Conservation (phyloP, 805 yeast species). For the Sugiyamaella chiloensis region DNA sequence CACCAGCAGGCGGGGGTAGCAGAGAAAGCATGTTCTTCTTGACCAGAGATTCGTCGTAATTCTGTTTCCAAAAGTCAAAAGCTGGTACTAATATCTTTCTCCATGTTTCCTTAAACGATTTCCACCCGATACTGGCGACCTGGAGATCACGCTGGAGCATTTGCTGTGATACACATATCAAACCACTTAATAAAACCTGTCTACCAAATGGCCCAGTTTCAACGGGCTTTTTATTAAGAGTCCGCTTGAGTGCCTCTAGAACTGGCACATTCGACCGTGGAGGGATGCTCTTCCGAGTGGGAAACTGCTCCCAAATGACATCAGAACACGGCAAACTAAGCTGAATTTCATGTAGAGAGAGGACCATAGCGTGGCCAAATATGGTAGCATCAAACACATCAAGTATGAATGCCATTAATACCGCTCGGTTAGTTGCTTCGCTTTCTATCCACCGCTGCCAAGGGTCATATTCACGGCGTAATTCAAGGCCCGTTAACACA, state of each 20-base stretch:
- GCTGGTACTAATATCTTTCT: conserved; percentile 66
- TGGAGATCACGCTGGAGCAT: conserved; percentile 71
- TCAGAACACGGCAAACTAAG: conserved; percentile 63
- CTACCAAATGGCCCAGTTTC: conserved; percentile 58
- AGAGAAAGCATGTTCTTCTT: conserved; percentile 2
- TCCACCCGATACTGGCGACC: conserved; percentile 46
- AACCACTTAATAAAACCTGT: conserved; percentile 62
- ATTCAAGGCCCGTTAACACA: conserved; percentile 41
- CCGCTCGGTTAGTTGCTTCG: conserved; percentile 73
- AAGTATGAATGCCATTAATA: conserved; percentile 75
- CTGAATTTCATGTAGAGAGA: conserved; percentile 60
- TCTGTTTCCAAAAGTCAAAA: conserved; percentile 60
- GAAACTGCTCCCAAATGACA: conserved; percentile 48
- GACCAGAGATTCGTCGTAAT: conserved; percentile 20
- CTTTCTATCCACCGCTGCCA: conserved; percentile 73
- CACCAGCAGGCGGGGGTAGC: not conserved
- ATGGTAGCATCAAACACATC: conserved; percentile 79
- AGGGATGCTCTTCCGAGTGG: conserved; percentile 26
- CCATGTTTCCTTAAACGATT: conserved; percentile 51
- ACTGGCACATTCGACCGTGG: conserved; percentile 38
- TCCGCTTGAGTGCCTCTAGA: conserved; percentile 52
- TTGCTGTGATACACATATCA: conserved; percentile 63
- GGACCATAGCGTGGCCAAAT: conserved; percentile 65
- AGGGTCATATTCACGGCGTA: conserved; percentile 29
- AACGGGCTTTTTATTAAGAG: conserved; percentile 50